Evolutionary conservation across 345 rosid species (phyloP).

Genomic region (Gossypium bickii): DNA sequence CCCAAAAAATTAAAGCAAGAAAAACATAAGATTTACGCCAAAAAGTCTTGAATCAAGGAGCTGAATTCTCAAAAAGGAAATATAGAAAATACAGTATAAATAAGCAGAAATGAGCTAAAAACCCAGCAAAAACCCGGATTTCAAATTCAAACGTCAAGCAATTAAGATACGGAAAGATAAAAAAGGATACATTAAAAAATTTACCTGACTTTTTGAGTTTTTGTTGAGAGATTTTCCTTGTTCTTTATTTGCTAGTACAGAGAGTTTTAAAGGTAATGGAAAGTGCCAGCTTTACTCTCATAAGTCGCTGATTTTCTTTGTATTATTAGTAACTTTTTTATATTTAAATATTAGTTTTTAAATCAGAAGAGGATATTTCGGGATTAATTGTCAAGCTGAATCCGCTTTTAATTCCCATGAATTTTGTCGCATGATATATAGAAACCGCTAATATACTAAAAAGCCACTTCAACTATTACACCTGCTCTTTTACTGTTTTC

Average conservation of each 20-base stretch:
- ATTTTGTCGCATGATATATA: too few species aligned
- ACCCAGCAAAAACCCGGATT: not conserved
- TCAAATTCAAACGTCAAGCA: too few species aligned
- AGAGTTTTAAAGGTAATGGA: not conserved
- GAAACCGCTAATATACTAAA: too few species aligned
- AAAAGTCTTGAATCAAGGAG: not conserved
- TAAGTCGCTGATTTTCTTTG: not conserved
- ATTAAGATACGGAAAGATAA: not conserved
- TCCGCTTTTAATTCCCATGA: too few species aligned
- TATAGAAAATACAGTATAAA: not conserved
- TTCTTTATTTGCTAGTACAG: not conserved
- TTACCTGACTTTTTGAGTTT: not conserved
- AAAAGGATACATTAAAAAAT: not conserved
- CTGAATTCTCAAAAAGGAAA: not conserved
- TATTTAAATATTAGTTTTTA: too few species aligned
- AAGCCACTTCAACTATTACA: too few species aligned
- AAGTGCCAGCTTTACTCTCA: conserved; percentile 6
- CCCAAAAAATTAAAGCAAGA: not conserved
- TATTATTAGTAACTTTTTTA: not conserved
- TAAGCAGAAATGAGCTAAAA: not conserved
- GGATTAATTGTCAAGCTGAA: too few species aligned
- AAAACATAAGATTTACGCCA: not conserved
- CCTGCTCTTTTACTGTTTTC: too few species aligned
- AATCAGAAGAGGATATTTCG: too few species aligned
- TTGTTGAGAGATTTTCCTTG: not conserved